These are phyloP conservation scores for Spongispora temasekensis DNA, from an alignment of 1,284 basidiomycete species.

Conservation along the genomic window DNA sequence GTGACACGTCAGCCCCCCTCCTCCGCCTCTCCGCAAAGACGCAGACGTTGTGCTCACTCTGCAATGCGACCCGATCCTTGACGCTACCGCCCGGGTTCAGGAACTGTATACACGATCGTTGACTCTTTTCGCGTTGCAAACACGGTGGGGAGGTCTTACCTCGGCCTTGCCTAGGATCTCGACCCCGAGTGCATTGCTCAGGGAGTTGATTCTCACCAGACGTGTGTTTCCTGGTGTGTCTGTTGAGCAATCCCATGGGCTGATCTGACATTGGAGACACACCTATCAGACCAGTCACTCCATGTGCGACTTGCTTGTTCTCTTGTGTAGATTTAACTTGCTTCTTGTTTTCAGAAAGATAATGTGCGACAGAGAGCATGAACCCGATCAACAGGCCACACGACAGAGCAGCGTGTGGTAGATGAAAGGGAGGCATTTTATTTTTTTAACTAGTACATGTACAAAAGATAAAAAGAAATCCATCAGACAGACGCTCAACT, in stretches of 20 bases:
- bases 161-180: slow-evolving; percentile 97
- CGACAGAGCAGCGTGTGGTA: slow-evolving; percentile 47
- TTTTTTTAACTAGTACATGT: background rate
- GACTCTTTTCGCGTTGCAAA: background rate
- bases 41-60: slow-evolving; percentile 51
- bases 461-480: slow-evolving; percentile 37
- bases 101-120: slow-evolving; percentile 55
- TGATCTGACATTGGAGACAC: too few relatives aligned
- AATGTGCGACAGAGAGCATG: slow-evolving; percentile 62
- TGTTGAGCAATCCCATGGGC: background rate
- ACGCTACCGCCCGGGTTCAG: slow-evolving; percentile 97
- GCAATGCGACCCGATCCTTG: slow-evolving; percentile 94
- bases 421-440: slow-evolving; percentile 32
- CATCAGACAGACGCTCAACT: slow-evolving; percentile 77
- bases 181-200: slow-evolving; percentile 89
- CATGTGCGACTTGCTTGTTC: slow-evolving; percentile 70
- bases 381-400: slow-evolving; percentile 72
- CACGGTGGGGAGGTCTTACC: slow-evolving; percentile 42
- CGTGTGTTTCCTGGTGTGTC: slow-evolving; percentile 91
- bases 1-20: slow-evolving; percentile 1
- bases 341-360: slow-evolving; percentile 46
- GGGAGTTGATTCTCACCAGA: slow-evolving; percentile 85
- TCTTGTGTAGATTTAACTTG: slow-evolving; percentile 32
- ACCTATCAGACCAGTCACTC: slow-evolving; percentile 86
- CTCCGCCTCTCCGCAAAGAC: background rate